Base-by-base conservation (phyloP, 2,329 filamentous ascomycete species). In the Phialocephala subalpina region DNA sequence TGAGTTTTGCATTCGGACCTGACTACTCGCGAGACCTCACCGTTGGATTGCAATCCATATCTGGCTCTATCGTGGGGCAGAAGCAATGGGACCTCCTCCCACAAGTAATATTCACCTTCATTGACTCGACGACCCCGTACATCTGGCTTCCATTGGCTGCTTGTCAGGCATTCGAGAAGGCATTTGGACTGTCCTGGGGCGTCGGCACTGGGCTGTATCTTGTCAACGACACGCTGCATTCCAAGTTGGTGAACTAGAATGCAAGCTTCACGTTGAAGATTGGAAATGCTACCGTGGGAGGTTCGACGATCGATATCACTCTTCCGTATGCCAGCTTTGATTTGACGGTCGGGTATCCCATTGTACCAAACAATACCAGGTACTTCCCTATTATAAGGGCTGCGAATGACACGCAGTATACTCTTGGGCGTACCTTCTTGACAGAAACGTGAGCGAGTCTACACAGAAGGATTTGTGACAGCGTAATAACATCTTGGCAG, bases 321-420 rank as follows among this genome's bases (percentile, higher is more conserved):
- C 58, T 80, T 3, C 76, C 78, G 3, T 79, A 77, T 62, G 70
- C 70, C 49, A 74, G 78, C 2, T 78, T 80, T 63, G 76, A 78
- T 63, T 69, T 78, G 22, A 67, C 73, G 56, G 71, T 76, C 9
- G 70, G 73, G n/a, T 78, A 76, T 65, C 78, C 78, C n/a, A 53
- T 70, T 11, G 52, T 73, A 9, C 35, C 63, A 27, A 71, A 60
- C 14, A 55, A 70, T 7, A 58, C 73, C 9, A 58, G 67, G 11
- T 80, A 80, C 65, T 80, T 80, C 63, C 78, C 78, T 6, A 62
- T 79, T 14, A 73, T 75, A 45, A 72, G 68, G 61, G 73, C 77
- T 1, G 67, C 64, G 1, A 75, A 76, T 60, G 67, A 68, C 9
- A 73, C 73, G 33, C 75, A 78, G 60, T 78, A 76, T 68, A 77